Evolutionary conservation across 2,329 filamentous ascomycete genomes (phyloP).

Genomic region (Biscogniauxia mediterranea): DNA sequence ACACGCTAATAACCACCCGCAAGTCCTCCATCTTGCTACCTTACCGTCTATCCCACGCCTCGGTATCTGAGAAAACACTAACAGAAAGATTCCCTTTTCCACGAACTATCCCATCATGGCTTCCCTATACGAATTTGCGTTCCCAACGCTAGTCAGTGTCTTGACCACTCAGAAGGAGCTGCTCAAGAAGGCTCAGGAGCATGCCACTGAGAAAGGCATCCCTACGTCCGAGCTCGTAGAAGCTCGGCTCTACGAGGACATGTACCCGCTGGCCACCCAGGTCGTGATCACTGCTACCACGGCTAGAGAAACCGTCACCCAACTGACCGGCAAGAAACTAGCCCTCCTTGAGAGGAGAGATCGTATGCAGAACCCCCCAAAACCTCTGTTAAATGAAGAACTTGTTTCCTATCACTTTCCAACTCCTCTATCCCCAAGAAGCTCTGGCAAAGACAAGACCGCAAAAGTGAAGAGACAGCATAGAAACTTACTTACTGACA

Average conservation of each 20-base stretch:
- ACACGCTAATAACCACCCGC: too few relatives aligned
- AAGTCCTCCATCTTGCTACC: too few relatives aligned
- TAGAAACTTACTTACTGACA: too few relatives aligned
- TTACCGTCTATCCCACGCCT: too few relatives aligned
- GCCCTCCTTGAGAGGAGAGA: constrained; percentile 29
- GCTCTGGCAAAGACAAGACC: too few relatives aligned
- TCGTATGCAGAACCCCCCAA: constrained; percentile 14
- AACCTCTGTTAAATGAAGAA: too few relatives aligned
- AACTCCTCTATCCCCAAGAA: too few relatives aligned
- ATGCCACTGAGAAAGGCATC: constrained; percentile 29
- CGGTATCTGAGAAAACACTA: too few relatives aligned
- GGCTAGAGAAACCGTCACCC: constrained; percentile 32
- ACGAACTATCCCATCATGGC: constrained; percentile 23
- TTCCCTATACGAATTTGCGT: constrained; percentile 41
- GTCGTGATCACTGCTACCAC: constrained; percentile 28
- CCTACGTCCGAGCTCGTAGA: constrained; percentile 26
- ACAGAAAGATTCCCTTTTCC: neutral
- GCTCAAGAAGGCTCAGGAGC: constrained; percentile 37
- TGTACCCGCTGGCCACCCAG: constrained; percentile 44
- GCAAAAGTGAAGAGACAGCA: too few relatives aligned
- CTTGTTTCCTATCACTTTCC: too few relatives aligned
- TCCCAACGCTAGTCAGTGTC: constrained; percentile 33
- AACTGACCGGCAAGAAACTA: constrained; percentile 35
- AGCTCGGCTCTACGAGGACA: constrained; percentile 39
- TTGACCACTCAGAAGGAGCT: constrained; percentile 30